Percentiles rank a stretch among this genome's conserved stretches.
Evolutionary conservation across 306 rosid genomes (phyloP).

Genomic region (Sicyos edulis): DNA sequence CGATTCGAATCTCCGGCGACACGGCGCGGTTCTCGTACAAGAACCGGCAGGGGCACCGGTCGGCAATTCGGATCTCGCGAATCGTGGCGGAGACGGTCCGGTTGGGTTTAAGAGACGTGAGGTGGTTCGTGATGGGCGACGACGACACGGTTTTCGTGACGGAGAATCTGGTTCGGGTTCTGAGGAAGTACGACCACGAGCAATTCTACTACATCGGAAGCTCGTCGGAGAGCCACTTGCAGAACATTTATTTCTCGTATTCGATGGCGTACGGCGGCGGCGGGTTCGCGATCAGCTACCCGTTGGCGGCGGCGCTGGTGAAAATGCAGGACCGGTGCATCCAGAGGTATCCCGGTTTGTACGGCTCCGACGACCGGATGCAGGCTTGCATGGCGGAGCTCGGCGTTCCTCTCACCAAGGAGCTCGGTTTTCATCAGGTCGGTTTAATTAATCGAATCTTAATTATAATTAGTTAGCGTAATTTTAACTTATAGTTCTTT

Average conservation of each 20-base stretch:
- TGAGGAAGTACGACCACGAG: constrained; percentile 68
- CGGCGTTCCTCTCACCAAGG: constrained; percentile 92
- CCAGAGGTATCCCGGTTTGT: constrained; percentile 66
- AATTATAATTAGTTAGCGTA: background rate
- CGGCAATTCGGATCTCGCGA: constrained; percentile 86
- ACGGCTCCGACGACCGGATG: constrained; percentile 97
- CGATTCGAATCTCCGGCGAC: constrained; percentile 57
- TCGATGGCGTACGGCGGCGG: constrained; percentile 99
- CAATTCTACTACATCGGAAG: constrained; percentile 81
- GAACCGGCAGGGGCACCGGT: constrained; percentile 82
- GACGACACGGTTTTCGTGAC: constrained; percentile 91
- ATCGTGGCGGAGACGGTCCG: constrained; percentile 81
- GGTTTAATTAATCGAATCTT: background rate
- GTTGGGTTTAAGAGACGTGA: constrained; percentile 50
- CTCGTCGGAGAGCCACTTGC: constrained; percentile 79
- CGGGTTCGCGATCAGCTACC: constrained; percentile 83
- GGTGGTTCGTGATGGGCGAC: constrained; percentile 98
- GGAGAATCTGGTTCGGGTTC: constrained; percentile 55
- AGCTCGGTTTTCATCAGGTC: constrained; percentile 96
- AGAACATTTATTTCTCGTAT: constrained; percentile 86
- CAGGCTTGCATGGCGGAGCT: constrained; percentile 99
- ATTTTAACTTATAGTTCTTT: background rate
- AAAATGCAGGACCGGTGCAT: constrained; percentile 87
- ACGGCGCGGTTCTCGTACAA: constrained; percentile 52
- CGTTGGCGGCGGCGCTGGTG: constrained; percentile 51